Evolutionary conservation across 352 stramenopile species (phyloP), one percentile per base, ranked within the genome.

Genomic region (Phytopythium kandeliae): DNA sequence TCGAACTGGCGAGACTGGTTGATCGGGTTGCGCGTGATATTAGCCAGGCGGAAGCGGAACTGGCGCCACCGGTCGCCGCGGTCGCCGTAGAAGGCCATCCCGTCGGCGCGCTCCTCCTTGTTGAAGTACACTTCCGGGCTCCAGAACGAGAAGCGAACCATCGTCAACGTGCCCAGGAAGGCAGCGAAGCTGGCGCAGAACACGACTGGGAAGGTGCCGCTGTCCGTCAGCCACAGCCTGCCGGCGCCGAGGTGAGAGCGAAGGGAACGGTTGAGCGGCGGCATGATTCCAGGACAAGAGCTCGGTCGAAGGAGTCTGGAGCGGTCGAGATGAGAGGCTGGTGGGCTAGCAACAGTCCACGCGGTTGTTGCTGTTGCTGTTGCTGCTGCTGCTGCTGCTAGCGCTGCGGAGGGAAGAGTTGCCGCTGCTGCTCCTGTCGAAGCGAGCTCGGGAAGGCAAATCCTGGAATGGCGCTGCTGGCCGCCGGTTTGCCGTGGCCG

Each of bases 1-100:
- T 86, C 72, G 58, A 78, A 84, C 54, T 78, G 67, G 26, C 63
- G 69, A n/a, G 72, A 86, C 69, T 86, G 72, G 67, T 86, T 86
- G 61, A 86, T 86, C 40, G 69, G 71, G 62, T 86, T 86, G 61
- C 72, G 70, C 54, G 72, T 48, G 24, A 84, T 60, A 57, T 84
- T 86, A 22, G 75, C 75, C 57, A 86, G 74, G 42, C 65, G 62
- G 63, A 85, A 86, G 47, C 75, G 75, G 71, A 77, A 77, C 57
- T 82, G 70, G 28, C 75, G 72, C 75, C 75, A 86, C 37, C 57
- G 25, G 21, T 60, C 52, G 12, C 75, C 75, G 8, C 51, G 58
- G 31, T 75, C 63, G 45, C 67, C 65, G 45, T 74, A 57, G 64
- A 85, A 63, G 63, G 85, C 72, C 43, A 84, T 46, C 45, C 57